phyloP scores from a whole-genome alignment of 2,329 filamentous ascomycete genomes.

The Hypoxylon sp. region DNA sequence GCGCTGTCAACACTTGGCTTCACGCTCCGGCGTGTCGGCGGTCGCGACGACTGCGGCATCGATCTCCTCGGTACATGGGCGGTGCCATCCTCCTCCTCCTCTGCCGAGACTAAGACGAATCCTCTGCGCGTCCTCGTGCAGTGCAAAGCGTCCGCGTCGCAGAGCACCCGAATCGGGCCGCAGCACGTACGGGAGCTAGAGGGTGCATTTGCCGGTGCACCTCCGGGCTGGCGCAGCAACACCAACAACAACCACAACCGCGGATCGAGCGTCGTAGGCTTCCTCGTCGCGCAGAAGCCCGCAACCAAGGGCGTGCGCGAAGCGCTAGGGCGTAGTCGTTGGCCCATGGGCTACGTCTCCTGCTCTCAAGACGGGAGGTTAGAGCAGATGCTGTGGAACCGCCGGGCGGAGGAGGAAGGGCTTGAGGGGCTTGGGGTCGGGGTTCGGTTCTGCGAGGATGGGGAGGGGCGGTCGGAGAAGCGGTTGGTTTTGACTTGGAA shows the following conservation, averaged over 20 bases:
- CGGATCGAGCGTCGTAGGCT: conserved; percentile 73
- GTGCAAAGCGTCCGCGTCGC: conserved; percentile 74
- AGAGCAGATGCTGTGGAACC: conserved; percentile 81
- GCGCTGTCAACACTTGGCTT: conserved; percentile 74
- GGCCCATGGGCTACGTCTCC: conserved; percentile 80
- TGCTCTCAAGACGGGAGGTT: conserved; percentile 71
- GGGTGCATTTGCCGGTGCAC: conserved; percentile 82
- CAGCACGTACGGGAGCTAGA: conserved; percentile 80
- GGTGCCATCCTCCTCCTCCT: conserved; percentile 60
- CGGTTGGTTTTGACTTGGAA: conserved; percentile 67
- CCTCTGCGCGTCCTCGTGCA: conserved; percentile 70
- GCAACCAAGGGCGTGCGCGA: conserved; percentile 86
- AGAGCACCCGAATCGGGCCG: conserved; percentile 64
- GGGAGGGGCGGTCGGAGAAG: conserved; percentile 48
- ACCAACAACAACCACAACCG: not conserved
- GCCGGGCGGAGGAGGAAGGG: conserved; percentile 71
- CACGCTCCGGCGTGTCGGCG: conserved; percentile 74
- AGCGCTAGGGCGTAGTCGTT: conserved; percentile 75
- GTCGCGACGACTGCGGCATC: conserved; percentile 77
- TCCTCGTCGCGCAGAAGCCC: conserved; percentile 77
- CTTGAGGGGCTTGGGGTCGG: conserved; percentile 72
- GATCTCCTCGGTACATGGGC: conserved; percentile 81
- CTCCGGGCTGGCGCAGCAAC: conserved; percentile 75
- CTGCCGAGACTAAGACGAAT: conserved; percentile 26
- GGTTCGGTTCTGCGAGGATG: conserved; percentile 57